These are phyloP conservation scores for Groenewaldozyma sp. DNA, from an alignment of 1,139 yeast genomes.

Conservation along the genomic window DNA sequence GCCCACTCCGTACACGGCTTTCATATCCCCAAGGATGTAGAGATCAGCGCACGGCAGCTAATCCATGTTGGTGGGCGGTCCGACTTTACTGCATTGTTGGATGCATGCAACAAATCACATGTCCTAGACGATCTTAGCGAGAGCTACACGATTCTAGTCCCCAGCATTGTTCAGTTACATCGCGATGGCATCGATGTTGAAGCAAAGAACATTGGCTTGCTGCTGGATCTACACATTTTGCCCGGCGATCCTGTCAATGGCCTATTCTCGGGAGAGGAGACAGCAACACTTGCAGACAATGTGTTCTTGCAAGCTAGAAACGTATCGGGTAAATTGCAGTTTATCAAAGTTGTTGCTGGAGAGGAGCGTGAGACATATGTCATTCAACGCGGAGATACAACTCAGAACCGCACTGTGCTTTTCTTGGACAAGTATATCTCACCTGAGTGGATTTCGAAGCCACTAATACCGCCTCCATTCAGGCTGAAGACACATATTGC, in stretches of 20 bases:
- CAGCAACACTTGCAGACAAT: constrained; percentile 36
- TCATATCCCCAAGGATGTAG: constrained; percentile 48
- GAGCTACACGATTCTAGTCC: constrained; percentile 65
- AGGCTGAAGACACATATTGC: constrained; percentile 28
- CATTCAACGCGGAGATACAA: constrained; percentile 59
- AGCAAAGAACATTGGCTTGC: constrained; percentile 39
- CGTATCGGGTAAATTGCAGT: constrained; percentile 21
- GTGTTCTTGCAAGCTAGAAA: constrained; percentile 38
- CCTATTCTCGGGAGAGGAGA: constrained; percentile 25
- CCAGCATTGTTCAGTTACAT: constrained; percentile 49
- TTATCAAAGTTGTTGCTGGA: constrained; percentile 40
- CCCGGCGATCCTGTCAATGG: constrained; percentile 41
- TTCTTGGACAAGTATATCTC: constrained; percentile 61
- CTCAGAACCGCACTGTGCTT: constrained; percentile 46
- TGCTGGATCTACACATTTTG: constrained; percentile 61
- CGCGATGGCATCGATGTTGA: constrained; percentile 44
- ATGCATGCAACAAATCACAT: constrained; percentile 28
- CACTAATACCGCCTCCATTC: constrained; percentile 24
- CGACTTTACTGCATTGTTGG: constrained; percentile 43
- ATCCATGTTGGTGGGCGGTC: constrained; percentile 39
- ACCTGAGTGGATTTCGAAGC: constrained; percentile 48
- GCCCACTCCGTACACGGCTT: constrained; percentile 59
- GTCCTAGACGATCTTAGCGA: constrained; percentile 23
- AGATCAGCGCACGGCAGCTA: constrained; percentile 49
- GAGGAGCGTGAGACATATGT: constrained; percentile 59